Evolutionary conservation across 2,329 filamentous ascomycete species (phyloP).

Genomic region (Emergomyces africanus): DNA sequence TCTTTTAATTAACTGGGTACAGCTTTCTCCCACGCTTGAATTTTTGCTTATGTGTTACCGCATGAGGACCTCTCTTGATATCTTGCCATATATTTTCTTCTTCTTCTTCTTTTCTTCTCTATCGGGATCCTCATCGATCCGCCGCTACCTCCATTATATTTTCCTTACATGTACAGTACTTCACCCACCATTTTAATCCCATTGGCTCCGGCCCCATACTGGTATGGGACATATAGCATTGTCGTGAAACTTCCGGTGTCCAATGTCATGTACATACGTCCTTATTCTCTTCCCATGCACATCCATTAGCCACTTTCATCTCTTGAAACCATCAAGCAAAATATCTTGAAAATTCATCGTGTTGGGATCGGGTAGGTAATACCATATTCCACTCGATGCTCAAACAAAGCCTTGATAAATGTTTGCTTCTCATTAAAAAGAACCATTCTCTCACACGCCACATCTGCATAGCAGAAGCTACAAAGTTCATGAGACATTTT

Average conservation of each 20-base stretch:
- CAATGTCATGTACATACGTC: background rate
- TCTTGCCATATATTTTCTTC: background rate
- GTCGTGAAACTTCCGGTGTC: background rate
- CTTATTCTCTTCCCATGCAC: background rate
- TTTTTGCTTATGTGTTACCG: background rate
- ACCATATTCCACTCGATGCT: background rate
- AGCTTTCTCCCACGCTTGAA: background rate
- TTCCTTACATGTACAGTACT: conserved; percentile 1
- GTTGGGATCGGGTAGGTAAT: too few species aligned
- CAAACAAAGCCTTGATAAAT: background rate
- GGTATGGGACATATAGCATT: background rate
- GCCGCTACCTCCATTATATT: background rate
- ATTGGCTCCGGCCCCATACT: background rate
- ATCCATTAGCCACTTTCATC: background rate
- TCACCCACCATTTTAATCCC: background rate
- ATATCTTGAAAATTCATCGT: background rate
- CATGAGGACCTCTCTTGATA: background rate
- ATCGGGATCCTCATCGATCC: background rate
- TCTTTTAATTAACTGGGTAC: background rate
- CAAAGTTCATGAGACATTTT: background rate
- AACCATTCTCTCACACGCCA: background rate
- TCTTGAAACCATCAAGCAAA: background rate
- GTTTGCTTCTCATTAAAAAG: background rate
- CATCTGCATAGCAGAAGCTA: background rate
- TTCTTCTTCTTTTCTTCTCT: background rate